Conservation (phyloP, 148 eudicot species). For the Spergularia marina region DNA sequence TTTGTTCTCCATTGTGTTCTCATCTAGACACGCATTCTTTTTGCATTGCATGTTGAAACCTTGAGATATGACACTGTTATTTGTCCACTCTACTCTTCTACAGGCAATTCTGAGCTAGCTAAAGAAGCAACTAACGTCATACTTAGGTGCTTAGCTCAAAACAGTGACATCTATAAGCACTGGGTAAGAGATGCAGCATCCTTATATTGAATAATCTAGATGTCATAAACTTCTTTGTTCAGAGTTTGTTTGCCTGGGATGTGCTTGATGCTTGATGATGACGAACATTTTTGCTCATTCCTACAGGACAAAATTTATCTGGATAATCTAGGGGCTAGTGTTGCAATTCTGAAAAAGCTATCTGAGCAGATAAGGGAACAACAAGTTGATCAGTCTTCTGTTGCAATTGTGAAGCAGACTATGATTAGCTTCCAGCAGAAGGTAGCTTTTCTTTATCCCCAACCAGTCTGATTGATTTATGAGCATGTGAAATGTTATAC, state of each 20-base stretch:
- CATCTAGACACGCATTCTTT: not conserved
- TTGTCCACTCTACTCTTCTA: conserved; percentile 5
- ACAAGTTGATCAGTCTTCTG: conserved; percentile 42
- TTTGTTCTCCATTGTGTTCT: not conserved
- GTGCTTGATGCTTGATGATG: conserved; percentile 4
- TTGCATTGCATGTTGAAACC: not conserved
- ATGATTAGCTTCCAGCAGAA: conserved; percentile 61
- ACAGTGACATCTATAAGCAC: conserved; percentile 62
- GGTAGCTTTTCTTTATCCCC: conserved; percentile 34
- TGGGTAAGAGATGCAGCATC: conserved; percentile 56
- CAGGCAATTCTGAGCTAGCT: conserved; percentile 64
- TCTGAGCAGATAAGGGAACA: conserved; percentile 50
- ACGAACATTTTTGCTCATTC: conserved; percentile 1
- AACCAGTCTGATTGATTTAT: not conserved
- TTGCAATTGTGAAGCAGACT: conserved; percentile 47
- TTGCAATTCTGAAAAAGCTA: conserved; percentile 56
- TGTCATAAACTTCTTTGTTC: not conserved
- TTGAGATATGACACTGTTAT: not conserved
- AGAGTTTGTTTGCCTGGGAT: not conserved
- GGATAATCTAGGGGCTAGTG: conserved; percentile 62
- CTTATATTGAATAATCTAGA: not conserved
- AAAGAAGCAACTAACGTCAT: conserved; percentile 56
- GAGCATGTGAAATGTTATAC: not conserved
- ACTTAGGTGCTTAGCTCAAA: conserved; percentile 60
- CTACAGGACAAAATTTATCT: conserved; percentile 60